phyloP scores from a whole-genome alignment of 352 stramenopile species.

The Phytophthora lateralis region DNA sequence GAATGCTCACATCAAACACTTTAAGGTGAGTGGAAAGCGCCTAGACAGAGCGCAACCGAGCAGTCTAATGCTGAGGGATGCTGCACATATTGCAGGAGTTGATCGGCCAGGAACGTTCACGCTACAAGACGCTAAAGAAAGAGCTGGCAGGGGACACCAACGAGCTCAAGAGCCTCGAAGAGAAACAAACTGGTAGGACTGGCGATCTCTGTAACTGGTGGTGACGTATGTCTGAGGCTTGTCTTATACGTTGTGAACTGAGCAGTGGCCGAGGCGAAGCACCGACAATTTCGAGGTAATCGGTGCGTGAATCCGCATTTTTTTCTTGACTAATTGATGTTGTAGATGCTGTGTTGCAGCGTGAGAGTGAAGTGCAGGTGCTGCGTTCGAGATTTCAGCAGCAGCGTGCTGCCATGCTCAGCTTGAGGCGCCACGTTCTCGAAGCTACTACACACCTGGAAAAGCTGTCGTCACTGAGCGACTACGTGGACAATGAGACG shows the following conservation, averaged over 20 bases:
- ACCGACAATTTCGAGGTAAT: constrained; percentile 46
- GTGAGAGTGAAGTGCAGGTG: constrained; percentile 40
- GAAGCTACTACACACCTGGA: constrained; percentile 27
- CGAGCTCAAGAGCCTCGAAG: constrained; percentile 47
- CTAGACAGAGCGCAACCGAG: neutral
- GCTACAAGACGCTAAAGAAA: constrained; percentile 43
- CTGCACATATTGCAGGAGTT: constrained; percentile 32
- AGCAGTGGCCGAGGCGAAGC: constrained; percentile 51
- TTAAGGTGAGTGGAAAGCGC: constrained; percentile 45
- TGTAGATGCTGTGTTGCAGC: constrained; percentile 42
- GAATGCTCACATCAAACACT: constrained; percentile 52
- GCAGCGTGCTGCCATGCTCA: constrained; percentile 38
- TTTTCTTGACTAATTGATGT: neutral
- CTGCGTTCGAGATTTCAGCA: constrained; percentile 40
- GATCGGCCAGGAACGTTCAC: constrained; percentile 45
- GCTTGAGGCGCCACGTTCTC: constrained; percentile 34
- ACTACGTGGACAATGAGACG: constrained; percentile 22
- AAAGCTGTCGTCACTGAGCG: constrained; percentile 22
- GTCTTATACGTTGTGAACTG: neutral
- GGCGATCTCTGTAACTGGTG: neutral
- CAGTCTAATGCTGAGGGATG: neutral
- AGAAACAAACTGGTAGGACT: constrained; percentile 46
- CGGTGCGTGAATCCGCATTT: neutral
- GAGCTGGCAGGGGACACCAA: constrained; percentile 30
- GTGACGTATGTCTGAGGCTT: constrained; percentile 3